phyloP scores from a whole-genome alignment of 139 green algal species.

The Choricystis sp. region DNA sequence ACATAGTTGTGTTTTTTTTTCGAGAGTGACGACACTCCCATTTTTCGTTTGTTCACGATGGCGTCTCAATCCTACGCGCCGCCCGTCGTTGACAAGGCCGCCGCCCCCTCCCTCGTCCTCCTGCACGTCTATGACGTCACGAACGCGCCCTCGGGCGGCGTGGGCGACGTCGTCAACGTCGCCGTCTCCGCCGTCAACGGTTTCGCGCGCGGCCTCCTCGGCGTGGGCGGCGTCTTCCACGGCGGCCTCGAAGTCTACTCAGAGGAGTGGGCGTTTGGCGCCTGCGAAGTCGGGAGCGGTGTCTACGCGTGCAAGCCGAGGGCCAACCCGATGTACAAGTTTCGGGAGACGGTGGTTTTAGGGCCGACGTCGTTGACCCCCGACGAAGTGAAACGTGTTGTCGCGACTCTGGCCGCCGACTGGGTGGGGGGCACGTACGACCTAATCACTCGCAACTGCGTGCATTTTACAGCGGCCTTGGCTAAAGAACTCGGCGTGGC shows the following conservation, averaged over 20 bases:
- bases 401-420: conserved; percentile 17
- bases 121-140: not conserved
- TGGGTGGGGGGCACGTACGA: conserved; percentile 39
- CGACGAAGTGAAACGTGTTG: conserved; percentile 4
- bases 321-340: conserved; percentile 45
- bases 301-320: conserved; percentile 33
- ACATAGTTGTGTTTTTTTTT: not conserved
- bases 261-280: conserved; percentile 49
- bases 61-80: not conserved
- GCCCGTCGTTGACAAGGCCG: not conserved
- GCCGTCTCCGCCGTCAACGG: conserved; percentile 18
- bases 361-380: conserved; percentile 25
- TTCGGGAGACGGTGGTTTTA: conserved; percentile 31
- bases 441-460: conserved; percentile 40
- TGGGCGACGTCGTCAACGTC: not conserved
- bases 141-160: not conserved
- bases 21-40: not conserved
- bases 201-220: conserved; percentile 14
- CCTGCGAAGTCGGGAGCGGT: conserved; percentile 33
- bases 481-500: conserved; percentile 19
- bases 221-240: conserved; percentile 43
- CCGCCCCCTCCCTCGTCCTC: not conserved
- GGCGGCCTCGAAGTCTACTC: conserved; percentile 29
- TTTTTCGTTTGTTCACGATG: not conserved
- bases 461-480: conserved; percentile 47